These are phyloP conservation scores for Pestalotiopsis sp. DNA, from an alignment of 2,329 filamentous ascomycete genomes.

Conservation along the genomic window DNA sequence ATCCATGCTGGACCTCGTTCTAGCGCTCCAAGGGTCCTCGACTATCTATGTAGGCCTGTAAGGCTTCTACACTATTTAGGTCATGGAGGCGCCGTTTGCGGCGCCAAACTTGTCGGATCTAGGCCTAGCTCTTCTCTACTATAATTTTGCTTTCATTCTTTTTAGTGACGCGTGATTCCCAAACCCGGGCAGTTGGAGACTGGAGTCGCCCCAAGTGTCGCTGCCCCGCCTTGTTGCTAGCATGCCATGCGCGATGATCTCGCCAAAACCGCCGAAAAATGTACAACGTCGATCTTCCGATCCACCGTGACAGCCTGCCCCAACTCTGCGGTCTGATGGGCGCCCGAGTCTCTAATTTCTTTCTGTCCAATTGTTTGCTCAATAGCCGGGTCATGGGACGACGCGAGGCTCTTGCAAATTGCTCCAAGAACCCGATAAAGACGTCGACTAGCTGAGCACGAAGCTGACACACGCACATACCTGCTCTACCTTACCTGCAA, in stretches of 20 bases:
- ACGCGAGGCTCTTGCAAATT: background rate
- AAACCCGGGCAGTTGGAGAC: background rate
- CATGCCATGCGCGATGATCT: background rate
- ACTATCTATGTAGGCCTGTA: background rate
- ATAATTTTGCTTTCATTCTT: background rate
- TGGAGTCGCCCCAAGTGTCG: background rate
- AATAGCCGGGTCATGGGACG: background rate
- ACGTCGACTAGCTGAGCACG: background rate
- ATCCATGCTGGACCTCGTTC: background rate
- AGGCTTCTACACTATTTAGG: background rate
- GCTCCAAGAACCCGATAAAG: background rate
- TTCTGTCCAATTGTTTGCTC: background rate
- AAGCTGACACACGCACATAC: background rate
- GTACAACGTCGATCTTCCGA: conserved; percentile 1
- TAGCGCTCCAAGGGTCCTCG: background rate
- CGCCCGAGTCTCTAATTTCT: background rate
- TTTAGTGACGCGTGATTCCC: conserved; percentile 7
- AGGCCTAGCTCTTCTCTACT: background rate
- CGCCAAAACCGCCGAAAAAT: background rate
- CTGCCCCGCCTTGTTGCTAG: background rate
- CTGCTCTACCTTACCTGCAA: background rate
- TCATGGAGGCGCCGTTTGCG: background rate
- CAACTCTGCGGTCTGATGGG: background rate
- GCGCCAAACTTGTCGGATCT: background rate
- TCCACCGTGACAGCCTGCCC: conserved; percentile 1